Base-by-base conservation (phyloP, 2,329 filamentous ascomycete genomes). In the Bimuria novae-zelandiae region DNA sequence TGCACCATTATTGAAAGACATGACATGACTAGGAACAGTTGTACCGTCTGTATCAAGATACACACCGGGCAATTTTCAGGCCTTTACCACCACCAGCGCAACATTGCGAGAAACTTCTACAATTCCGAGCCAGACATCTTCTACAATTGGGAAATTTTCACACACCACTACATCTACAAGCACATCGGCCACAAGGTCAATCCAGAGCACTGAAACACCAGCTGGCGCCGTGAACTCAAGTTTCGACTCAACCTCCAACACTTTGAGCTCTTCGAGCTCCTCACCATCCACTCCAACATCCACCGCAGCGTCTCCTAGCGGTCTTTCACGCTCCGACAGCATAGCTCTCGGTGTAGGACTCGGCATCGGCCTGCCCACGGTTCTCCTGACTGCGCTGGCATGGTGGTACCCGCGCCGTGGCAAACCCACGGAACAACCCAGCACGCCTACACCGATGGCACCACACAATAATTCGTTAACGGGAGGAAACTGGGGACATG, bases 341-440 rank as follows among this genome's bases (percentile, higher is more conserved):
- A 44, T 44, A 19, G 41, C 41, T 10, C 27, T 44, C 2, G 41
- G 41, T 3, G 41, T 44, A 22, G 41, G 41, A 4, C 17, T 44
- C 19, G 41, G 41, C n/a, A 44, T 44, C n/a, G 41, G 41, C 8
- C 23, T 44, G 7, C 41, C 41, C 4, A 44, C 41, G 14, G 41
- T 44, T 5, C 17, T 44, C n/a, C 7, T 44, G 41, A 44, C 41
- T 3, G 41, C 41, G 6, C 11, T 44, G 16, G 41, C 41, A 4
- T 44, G 41, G 25, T 44, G 23, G 23, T 44, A 44, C 16, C 41
- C 41, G 0, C 23, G 41, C 5, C 25, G 29, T 21, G 27, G 41
- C n/a, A 44, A 44, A 21, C 14, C 41, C 7, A 3, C 36, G 12
- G 3, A n/a, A 8, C 10, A 36, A 16, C 33, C 33, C n/a, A 36